phyloP scores from a whole-genome alignment of 768 basidiomycete genomes.

The Lentinus tigrinus region DNA sequence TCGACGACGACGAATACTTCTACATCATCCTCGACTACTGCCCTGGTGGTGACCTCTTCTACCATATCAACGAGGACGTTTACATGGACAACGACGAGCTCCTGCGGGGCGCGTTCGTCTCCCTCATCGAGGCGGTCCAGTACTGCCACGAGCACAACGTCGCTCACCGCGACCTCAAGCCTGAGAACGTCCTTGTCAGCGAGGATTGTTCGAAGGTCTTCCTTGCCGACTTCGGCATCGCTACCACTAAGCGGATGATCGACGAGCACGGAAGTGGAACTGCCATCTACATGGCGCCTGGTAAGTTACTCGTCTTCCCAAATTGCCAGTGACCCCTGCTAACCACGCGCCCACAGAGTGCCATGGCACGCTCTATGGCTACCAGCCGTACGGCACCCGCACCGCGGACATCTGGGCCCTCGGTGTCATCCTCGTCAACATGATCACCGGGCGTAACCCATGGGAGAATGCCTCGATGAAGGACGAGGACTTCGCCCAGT shows the following conservation, averaged over 20 bases:
- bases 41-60: constrained; percentile 44
- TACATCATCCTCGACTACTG: constrained; percentile 61
- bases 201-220: constrained; percentile 84
- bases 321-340: not conserved
- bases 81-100: constrained; percentile 44
- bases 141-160: constrained; percentile 70
- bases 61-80: constrained; percentile 36
- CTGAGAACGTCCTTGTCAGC: constrained; percentile 94
- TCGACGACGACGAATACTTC: constrained; percentile 60
- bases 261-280: constrained; percentile 9
- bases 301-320: constrained; percentile 10
- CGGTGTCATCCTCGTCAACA: constrained; percentile 48
- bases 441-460: constrained; percentile 46
- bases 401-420: constrained; percentile 30
- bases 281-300: constrained; percentile 22
- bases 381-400: constrained; percentile 26
- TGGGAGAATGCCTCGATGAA: constrained; percentile 41
- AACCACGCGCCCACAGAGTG: constrained; percentile 11
- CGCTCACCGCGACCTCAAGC: constrained; percentile 95
- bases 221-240: constrained; percentile 38
- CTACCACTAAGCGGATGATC: constrained; percentile 5
- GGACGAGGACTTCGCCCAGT: constrained; percentile 9
- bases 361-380: not conserved
- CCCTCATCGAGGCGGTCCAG: constrained; percentile 51
- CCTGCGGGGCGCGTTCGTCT: constrained; percentile 47